Evolutionary conservation across 1,284 basidiomycete genomes (phyloP), one percentile per base, ranked within the genome.

Genomic region (Cryptococcus sp.): DNA sequence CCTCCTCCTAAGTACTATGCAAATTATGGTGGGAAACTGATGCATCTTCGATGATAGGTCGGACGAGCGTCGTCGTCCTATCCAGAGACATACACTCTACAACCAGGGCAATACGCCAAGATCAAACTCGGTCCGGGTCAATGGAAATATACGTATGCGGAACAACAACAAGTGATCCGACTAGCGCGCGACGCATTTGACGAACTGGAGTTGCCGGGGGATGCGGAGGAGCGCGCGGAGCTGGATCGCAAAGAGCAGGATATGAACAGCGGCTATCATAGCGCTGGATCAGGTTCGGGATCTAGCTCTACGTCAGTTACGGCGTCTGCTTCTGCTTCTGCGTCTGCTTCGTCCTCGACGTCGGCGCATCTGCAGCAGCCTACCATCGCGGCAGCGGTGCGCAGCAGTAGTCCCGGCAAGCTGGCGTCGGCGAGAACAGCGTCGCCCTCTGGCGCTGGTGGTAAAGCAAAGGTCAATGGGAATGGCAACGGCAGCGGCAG

Each of bases 181-280:
- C 57, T 73, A 6, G 75, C 74, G 17, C 62, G 64, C 19, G 66
- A 68, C 56, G 74, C 74, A 23, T 75, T 75, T 51, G 75, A 77
- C 57, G 71, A 75, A 54, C 59, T 77, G 17, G 70, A 62, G 0
- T 51, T 74, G 2, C 61, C 63, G 1, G 31, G 56, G 5, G 72
- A 72, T 45, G 70, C 73, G 15, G 70, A 74, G 38, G 75, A 76
- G 65, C 55, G 74, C 16, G 53, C 60, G 10, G 74, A 73, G 39
- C 59, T 77, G 10, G 72, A 70, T 31, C 22, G 51, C 45, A 74
- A 73, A 56, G 69, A 72, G 53, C 46, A 46, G n/a, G 72, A 71
- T 38, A 66, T 66, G 27, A 16, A 55, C 60, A 54, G 41, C 19
- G 56, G 46, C 19, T 57, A 58, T 45, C 48, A 42, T 6, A 60